Base-by-base conservation (phyloP, 805 yeast genomes). In the Danielia oregonensis region DNA sequence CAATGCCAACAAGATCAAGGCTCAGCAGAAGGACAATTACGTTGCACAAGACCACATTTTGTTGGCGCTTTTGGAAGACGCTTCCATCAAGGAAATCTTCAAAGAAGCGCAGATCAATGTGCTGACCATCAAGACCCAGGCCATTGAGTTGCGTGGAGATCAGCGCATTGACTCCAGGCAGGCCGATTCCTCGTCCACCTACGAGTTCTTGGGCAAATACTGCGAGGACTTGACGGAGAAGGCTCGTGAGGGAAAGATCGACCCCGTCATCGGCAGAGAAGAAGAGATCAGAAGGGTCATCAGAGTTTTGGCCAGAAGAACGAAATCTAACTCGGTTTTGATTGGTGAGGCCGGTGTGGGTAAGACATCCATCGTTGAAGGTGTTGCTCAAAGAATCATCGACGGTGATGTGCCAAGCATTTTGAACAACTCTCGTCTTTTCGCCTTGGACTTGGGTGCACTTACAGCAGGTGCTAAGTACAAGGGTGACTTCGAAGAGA, bases 261-360 rank as follows among this genome's bases (percentile, higher is more conserved):
- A 93, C 62, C 98, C 98, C 3, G 98, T 93, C 28, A 93, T 93
- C 56, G 98, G 98, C 37, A 84, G 98, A 68, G 98, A 93, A 61
- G 98, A 93, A 63, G 98, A 93, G 66, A 93, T 93, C 48, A 78
- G 97, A 65, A 76, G 97, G 47, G 86, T 96, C 21, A 91, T 93
- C 40, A 77, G 97, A 42, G 96, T 93, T 3, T 72, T 93, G 41
- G 89, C 98, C n/a, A 82, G 98, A 68, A 79, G 98, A 66, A 86
- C 95, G 26, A 93, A 93, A 65, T 89, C 97, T 5, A 93, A 93
- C 57, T 96, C 97, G 11, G 93, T 95, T 51, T 67, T 93, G 40
- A 88, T 93, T 52, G 98, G 98, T 72, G 98, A 93, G 54, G 96
- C 98, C 26, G 98, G 98, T 78, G 97, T 93, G 35, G 98, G 98